Percentiles rank a stretch among this genome's conserved stretches.
phyloP scores from a whole-genome alignment of 2,329 filamentous ascomycete species.

The Lachnellula occidentalis region DNA sequence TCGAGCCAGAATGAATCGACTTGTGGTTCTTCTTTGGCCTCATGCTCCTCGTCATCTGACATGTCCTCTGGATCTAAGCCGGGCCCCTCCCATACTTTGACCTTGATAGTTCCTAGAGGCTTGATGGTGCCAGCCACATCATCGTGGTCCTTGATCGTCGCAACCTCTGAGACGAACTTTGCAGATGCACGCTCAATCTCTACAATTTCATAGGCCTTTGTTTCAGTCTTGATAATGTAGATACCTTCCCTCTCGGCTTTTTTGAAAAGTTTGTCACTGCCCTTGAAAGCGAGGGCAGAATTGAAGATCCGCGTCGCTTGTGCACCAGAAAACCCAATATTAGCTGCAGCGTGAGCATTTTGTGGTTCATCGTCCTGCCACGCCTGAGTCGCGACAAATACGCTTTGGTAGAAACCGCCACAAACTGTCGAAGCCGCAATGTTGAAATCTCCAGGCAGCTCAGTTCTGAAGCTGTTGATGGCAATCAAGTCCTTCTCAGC shows the following conservation, averaged over 20 bases:
- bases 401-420: conserved; percentile 38
- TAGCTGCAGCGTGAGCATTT: conserved; percentile 23
- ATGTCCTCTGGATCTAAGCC: conserved; percentile 20
- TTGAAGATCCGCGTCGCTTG: conserved; percentile 40
- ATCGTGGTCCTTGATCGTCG: conserved; percentile 32
- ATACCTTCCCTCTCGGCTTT: conserved; percentile 34
- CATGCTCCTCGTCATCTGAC: conserved; percentile 20
- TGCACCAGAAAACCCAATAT: conserved; percentile 29
- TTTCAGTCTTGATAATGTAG: conserved; percentile 40
- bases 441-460: conserved; percentile 76
- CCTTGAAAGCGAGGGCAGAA: conserved; percentile 37
- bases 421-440: conserved; percentile 66
- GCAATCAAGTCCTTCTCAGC: conserved; percentile 63
- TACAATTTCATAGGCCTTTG: conserved; percentile 56
- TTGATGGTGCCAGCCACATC: conserved; percentile 31
- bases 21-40: not conserved
- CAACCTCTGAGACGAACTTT: conserved; percentile 41
- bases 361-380: conserved; percentile 15
- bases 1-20: conserved; percentile 63
- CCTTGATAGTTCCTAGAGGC: conserved; percentile 41
- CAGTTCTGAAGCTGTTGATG: conserved; percentile 43
- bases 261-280: not conserved
- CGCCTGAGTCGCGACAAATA: conserved; percentile 8
- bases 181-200: conserved; percentile 42
- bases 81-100: conserved; percentile 40